Base-by-base conservation (phyloP, 371 early-diverging fungal species). In the Mortierella sp. region DNA sequence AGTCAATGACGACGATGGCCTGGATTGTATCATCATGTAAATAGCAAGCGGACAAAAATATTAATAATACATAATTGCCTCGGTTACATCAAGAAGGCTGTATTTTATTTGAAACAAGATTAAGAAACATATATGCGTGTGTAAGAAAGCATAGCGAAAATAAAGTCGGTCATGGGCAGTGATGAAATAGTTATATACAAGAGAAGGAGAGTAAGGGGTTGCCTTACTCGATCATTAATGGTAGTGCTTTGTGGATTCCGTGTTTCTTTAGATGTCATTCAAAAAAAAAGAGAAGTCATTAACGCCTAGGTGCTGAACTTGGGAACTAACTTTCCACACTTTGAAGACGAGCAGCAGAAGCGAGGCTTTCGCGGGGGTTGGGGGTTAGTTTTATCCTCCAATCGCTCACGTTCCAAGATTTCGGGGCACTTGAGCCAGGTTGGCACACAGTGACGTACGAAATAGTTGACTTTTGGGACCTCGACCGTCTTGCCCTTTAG, bases 21-120 rank as follows among this genome's bases (percentile, higher is more conserved):
- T 73, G 32, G 79, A 79, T 22, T 79, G 79, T 43, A 60, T 51
- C 20, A 79, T 79, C n/a, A 79, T 79, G 79, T 79, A 71, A 60
- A 51, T 18, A 55, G 28, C 3, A 51, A n/a, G n/a, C n/a, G 18
- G 51, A 59, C n/a, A n/a, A n/a, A n/a, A 18, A 28, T n/a, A 52
- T n/a, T 9, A 52, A 1, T 52, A 52, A 52, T 52, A 20, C n/a
- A 52, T 20, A 52, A 18, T 52, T 52, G 9, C 52, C n/a, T 22
- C 20, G 20, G 20, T 52, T 52, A 20, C 52, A 52, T 18, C 12
- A 52, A 52, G 4, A 52, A n/a, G 52, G n/a, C 52, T 52, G 35
- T 58, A 35, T 35, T 11, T 43, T 16, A 43, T 35, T 35, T 35
- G 35, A 35, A 35, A 35, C 6, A n/a, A n/a, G n/a, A 35, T 35